A percentile compares a stretch with the other conserved stretches of the same genome.
These are phyloP conservation scores for Arthrobotrys megalospora DNA, from an alignment of 2,329 filamentous ascomycete species.

Conservation along the genomic window DNA sequence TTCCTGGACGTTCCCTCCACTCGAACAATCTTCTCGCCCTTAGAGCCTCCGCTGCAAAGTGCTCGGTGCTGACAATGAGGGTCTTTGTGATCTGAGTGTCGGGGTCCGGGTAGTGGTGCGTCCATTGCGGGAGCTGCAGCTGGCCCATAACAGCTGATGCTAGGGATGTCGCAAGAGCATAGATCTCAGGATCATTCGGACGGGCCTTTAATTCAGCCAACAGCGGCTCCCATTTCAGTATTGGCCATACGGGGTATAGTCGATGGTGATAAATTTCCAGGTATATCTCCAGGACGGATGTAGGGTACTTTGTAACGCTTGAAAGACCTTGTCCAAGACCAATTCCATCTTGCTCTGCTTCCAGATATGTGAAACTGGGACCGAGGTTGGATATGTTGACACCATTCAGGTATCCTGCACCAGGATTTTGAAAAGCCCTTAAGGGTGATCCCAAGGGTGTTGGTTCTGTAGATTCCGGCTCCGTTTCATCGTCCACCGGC, in stretches of 20 bases:
- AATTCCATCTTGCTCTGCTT: conserved; percentile 53
- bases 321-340: conserved; percentile 52
- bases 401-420: conserved; percentile 26
- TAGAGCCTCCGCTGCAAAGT: conserved; percentile 53
- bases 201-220: conserved; percentile 39
- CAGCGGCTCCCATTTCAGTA: conserved; percentile 51
- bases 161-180: conserved; percentile 47
- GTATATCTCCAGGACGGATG: conserved; percentile 49
- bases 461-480: conserved; percentile 50
- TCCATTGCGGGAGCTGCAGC: conserved; percentile 56
- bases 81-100: conserved; percentile 49
- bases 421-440: conserved; percentile 29
- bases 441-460: conserved; percentile 41
- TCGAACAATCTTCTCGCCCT: conserved; percentile 48
- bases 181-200: conserved; percentile 53
- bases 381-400: conserved; percentile 8
- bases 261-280: conserved; percentile 57
- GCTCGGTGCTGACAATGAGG: conserved; percentile 48
- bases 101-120: conserved; percentile 48
- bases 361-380: conserved; percentile 49
- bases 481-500: conserved; percentile 45
- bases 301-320: conserved; percentile 45
- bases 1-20: conserved; percentile 52
- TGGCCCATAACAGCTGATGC: conserved; percentile 57
- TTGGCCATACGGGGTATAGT: conserved; percentile 58